Percentiles rank a stretch among this genome's conserved stretches.
Conservation (phyloP, 371 early-diverging fungal genomes). For the Syncephalastrum racemosum region DNA sequence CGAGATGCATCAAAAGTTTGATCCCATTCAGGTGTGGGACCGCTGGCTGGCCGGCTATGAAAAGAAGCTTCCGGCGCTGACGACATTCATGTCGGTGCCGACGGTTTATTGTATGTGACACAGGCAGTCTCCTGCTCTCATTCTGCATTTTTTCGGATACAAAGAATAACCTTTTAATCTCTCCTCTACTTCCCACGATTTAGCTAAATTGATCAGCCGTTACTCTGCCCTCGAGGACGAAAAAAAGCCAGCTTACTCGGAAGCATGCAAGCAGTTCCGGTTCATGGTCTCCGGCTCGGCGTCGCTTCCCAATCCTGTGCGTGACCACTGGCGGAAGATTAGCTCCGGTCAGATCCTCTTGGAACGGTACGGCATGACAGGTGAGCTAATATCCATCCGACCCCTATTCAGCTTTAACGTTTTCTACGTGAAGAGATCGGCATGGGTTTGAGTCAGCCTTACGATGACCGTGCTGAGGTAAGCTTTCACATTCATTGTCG, state of each 20-base stretch:
- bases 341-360: slow-evolving; percentile 70
- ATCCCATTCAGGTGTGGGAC: slow-evolving; percentile 62
- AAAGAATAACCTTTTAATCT: neutral
- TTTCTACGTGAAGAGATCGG: slow-evolving; percentile 63
- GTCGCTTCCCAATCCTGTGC: slow-evolving; percentile 69
- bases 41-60: slow-evolving; percentile 43
- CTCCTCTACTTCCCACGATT: neutral
- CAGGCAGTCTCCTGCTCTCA: neutral
- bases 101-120: slow-evolving; percentile 69
- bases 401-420: slow-evolving; percentile 1
- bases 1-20: slow-evolving; percentile 74
- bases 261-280: slow-evolving; percentile 64
- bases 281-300: slow-evolving; percentile 82
- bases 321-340: slow-evolving; percentile 64
- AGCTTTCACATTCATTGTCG: neutral
- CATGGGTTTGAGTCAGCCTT: slow-evolving; percentile 80
- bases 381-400: slow-evolving; percentile 11
- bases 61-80: slow-evolving; percentile 26
- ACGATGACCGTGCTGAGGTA: slow-evolving; percentile 52
- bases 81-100: slow-evolving; percentile 88
- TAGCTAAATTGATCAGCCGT: slow-evolving; percentile 58
- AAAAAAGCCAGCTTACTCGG: slow-evolving; percentile 32
- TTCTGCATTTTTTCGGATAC: neutral
- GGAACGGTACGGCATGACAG: slow-evolving; percentile 88
- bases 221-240: slow-evolving; percentile 35